Percentiles rank a stretch among this genome's conserved stretches.
These are phyloP conservation scores for Melocanna baccifera DNA, from an alignment of 176 grass and related monocot species.

Conservation along the genomic window DNA sequence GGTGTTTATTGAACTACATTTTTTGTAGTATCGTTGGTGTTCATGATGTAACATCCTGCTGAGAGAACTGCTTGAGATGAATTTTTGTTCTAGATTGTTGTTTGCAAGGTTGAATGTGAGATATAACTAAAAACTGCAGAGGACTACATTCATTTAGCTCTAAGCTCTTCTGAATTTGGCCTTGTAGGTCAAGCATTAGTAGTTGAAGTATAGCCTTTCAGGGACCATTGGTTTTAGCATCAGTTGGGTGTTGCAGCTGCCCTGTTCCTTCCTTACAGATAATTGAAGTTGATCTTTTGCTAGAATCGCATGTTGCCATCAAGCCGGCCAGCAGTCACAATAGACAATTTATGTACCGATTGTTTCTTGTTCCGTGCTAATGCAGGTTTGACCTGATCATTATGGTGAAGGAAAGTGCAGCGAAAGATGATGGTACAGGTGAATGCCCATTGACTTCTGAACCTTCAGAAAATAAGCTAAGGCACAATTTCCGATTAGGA, in stretches of 20 bases:
- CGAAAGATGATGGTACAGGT: slow-evolving; percentile 1
- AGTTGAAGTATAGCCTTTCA: background rate
- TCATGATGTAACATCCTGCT: background rate
- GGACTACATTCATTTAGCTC: background rate
- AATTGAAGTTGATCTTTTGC: slow-evolving; percentile 3
- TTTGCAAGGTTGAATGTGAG: background rate
- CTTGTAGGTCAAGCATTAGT: background rate
- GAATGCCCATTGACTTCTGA: background rate
- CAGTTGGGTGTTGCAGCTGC: background rate
- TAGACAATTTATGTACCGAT: background rate
- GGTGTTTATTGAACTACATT: background rate
- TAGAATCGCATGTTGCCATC: background rate
- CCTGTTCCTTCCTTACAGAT: background rate
- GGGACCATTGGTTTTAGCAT: background rate
- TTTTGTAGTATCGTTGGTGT: background rate
- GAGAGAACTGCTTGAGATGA: no score
- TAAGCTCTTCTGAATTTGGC: background rate
- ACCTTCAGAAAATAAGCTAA: slow-evolving; percentile 21
- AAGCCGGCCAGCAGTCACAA: background rate
- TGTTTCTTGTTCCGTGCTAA: background rate
- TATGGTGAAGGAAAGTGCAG: slow-evolving; percentile 32
- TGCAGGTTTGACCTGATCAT: slow-evolving; percentile 24
- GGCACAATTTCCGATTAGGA: slow-evolving; percentile 55
- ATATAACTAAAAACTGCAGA: background rate
- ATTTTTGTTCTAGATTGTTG: background rate